These are phyloP conservation scores for Plantago ovata DNA, from an alignment of 257 asterid species.

Conservation along the genomic window DNA sequence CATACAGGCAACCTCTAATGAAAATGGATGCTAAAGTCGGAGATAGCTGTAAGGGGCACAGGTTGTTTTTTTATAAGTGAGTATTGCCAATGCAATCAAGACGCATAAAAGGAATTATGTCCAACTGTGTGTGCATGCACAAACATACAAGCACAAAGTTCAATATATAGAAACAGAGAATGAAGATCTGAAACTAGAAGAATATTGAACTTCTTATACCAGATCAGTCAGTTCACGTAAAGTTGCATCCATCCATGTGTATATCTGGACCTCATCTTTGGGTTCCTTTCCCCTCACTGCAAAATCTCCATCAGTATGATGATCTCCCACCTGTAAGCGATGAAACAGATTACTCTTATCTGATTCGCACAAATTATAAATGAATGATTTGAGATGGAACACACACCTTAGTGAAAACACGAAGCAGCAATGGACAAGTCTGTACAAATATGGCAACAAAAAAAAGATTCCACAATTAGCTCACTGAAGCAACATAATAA, in stretches of 20 bases:
- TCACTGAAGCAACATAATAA: background rate
- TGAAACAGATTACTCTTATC: slow-evolving; percentile 2
- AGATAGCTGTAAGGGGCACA: too few species aligned
- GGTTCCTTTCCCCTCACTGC: slow-evolving; percentile 99
- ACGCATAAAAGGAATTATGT: background rate
- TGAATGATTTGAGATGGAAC: background rate
- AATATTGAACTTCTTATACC: slow-evolving; percentile 41
- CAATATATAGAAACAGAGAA: slow-evolving; percentile 6
- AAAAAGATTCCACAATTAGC: background rate
- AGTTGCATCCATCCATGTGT: slow-evolving; percentile 99
- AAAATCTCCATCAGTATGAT: slow-evolving; percentile 77
- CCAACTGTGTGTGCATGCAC: background rate
- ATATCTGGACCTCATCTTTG: slow-evolving; percentile 96
- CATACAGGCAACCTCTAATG: too few species aligned
- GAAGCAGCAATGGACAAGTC: slow-evolving; percentile 81
- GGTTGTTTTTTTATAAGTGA: too few species aligned
- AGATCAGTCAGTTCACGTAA: slow-evolving; percentile 95
- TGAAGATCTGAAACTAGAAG: slow-evolving; percentile 7
- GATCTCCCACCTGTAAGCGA: slow-evolving; percentile 67
- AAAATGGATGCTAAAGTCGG: too few species aligned
- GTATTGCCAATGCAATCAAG: too few species aligned
- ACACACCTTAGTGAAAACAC: slow-evolving; percentile 86
- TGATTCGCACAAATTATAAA: background rate
- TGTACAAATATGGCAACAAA: slow-evolving; percentile 24
- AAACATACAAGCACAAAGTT: background rate